These are phyloP conservation scores for Trichoderma endophyticum DNA, from an alignment of 2,329 filamentous ascomycete species.

Conservation along the genomic window DNA sequence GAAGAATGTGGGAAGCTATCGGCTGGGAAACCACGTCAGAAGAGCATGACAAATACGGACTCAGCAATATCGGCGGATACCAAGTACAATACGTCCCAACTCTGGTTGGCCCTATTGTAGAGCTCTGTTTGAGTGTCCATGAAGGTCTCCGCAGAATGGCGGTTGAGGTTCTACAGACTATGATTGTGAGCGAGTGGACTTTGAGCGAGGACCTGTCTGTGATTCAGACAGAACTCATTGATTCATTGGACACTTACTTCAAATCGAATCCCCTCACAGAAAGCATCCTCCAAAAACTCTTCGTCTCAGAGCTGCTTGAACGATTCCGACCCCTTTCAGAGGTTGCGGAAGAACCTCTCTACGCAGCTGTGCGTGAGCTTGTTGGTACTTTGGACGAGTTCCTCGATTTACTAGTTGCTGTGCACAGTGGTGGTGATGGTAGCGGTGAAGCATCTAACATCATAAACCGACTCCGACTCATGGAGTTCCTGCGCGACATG, in stretches of 20 bases:
- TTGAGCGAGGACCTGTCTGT: constrained; percentile 87
- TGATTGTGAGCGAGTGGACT: constrained; percentile 99
- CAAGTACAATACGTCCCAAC: constrained; percentile 97
- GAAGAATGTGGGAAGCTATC: constrained; percentile 88
- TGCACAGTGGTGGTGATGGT: constrained; percentile 73
- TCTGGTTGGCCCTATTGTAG: constrained; percentile 85
- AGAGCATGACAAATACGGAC: constrained; percentile 71
- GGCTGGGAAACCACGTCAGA: constrained; percentile 90
- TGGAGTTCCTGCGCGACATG: constrained; percentile 97
- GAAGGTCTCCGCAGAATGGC: constrained; percentile 86
- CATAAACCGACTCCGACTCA: constrained; percentile 82
- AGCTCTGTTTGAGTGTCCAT: constrained; percentile 92
- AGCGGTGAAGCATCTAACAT: constrained; percentile 75
- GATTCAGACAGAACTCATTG: constrained; percentile 95
- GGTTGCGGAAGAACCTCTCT: constrained; percentile 68
- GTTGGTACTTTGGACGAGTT: constrained; percentile 86
- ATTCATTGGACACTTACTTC: constrained; percentile 85
- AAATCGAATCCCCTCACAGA: constrained; percentile 86
- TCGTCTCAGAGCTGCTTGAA: constrained; percentile 79
- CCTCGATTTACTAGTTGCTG: constrained; percentile 83
- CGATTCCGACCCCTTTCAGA: constrained; percentile 71
- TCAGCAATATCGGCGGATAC: constrained; percentile 87
- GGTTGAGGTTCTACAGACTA: constrained; percentile 89
- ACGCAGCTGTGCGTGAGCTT: constrained; percentile 71
- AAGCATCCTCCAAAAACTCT: constrained; percentile 86